Percentiles rank a stretch among this genome's conserved stretches.
phyloP scores from a whole-genome alignment of 208 protist genomes.

The Trypanosoma lewisi region DNA sequence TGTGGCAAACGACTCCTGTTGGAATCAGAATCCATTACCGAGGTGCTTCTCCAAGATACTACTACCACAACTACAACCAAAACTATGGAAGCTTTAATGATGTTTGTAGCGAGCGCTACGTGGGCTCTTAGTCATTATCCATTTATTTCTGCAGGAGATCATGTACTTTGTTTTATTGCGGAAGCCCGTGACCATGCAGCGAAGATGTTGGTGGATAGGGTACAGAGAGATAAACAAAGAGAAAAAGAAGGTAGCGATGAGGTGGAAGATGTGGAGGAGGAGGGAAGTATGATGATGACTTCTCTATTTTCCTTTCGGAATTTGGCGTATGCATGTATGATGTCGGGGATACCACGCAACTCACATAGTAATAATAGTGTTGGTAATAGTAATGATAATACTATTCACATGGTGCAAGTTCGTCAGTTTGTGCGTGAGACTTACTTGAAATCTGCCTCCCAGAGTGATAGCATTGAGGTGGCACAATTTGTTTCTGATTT shows the following conservation, averaged over 20 bases:
- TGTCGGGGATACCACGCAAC: conserved; percentile 7
- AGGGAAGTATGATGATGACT: neutral
- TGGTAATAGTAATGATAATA: too few relatives aligned
- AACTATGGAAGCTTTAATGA: conserved; percentile 10
- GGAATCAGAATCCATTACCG: neutral
- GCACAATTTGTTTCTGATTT: conserved; percentile 15
- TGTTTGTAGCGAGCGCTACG: conserved; percentile 26
- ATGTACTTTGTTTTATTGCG: conserved; percentile 15
- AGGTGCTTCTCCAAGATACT: neutral
- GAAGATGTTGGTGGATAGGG: neutral
- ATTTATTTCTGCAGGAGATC: neutral
- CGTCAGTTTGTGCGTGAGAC: neutral
- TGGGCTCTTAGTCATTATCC: neutral
- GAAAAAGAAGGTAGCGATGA: too few relatives aligned
- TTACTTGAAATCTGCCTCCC: neutral
- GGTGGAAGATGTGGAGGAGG: neutral
- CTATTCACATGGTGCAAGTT: neutral
- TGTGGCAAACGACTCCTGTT: conserved; percentile 14
- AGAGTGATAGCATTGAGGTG: conserved; percentile 25
- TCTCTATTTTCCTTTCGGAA: conserved; percentile 1
- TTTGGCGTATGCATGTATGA: conserved; percentile 15
- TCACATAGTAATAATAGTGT: neutral
- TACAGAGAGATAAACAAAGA: neutral
- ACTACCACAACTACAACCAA: too few relatives aligned
- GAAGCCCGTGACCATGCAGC: conserved; percentile 7